Conservation (phyloP, 192 early-diverging fungal species). For the Paraglomus occultum region DNA sequence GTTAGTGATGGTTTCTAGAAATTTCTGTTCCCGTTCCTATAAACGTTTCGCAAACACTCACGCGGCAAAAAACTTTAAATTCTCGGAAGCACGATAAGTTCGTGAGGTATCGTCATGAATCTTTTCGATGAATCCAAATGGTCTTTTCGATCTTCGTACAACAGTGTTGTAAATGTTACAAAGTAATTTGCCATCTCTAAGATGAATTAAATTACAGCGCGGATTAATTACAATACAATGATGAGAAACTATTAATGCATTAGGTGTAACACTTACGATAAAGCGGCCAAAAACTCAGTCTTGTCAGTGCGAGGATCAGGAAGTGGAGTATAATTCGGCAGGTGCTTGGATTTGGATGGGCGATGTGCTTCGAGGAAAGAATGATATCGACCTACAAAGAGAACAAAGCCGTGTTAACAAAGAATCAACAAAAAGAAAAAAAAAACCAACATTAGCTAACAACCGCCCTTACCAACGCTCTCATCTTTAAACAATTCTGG, state of each 20-base stretch:
- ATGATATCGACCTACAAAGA: constrained; percentile 45
- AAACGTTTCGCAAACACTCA: constrained; percentile 32
- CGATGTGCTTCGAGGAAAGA: constrained; percentile 46
- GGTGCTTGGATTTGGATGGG: constrained; percentile 26
- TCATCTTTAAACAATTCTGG: constrained; percentile 31
- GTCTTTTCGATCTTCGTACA: constrained; percentile 49
- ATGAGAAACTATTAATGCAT: neutral
- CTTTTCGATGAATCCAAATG: constrained; percentile 59
- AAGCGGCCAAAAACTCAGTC: constrained; percentile 43
- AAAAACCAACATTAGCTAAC: neutral
- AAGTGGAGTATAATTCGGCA: constrained; percentile 12
- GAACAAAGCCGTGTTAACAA: neutral
- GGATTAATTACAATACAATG: neutral
- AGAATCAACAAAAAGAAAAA: no score
- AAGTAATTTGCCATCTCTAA: constrained; percentile 50
- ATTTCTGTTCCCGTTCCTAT: neutral
- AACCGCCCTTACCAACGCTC: constrained; percentile 32
- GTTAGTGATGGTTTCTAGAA: neutral
- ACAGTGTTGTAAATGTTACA: constrained; percentile 53
- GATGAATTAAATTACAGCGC: neutral
- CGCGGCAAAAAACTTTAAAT: constrained; percentile 57
- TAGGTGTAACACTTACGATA: constrained; percentile 39
- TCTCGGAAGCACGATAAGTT: constrained; percentile 56
- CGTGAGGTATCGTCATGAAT: constrained; percentile 50
- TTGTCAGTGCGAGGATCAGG: constrained; percentile 38